These are phyloP conservation scores for Cucurbita ficifolia DNA, from an alignment of 306 rosid species.

Conservation along the genomic window DNA sequence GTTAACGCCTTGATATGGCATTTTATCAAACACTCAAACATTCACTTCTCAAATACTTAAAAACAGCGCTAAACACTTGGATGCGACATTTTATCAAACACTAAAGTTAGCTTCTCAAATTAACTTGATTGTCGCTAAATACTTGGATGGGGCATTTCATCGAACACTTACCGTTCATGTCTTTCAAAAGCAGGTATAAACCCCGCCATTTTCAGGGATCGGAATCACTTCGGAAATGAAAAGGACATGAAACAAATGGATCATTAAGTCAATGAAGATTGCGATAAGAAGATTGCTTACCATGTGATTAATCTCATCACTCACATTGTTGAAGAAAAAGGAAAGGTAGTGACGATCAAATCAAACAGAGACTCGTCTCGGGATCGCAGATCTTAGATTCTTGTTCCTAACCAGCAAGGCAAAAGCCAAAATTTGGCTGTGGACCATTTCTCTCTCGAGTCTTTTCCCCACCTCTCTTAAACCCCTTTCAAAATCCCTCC, in stretches of 20 bases:
- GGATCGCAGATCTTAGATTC: background rate
- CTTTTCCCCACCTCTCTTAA: background rate
- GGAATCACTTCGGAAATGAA: background rate
- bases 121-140: background rate
- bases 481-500: background rate
- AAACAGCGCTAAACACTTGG: background rate
- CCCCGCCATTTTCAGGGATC: background rate
- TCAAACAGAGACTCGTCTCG: background rate
- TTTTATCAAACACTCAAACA: background rate
- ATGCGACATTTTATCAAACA: slow-evolving; percentile 6
- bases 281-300: slow-evolving; percentile 1
- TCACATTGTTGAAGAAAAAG: background rate
- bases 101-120: background rate
- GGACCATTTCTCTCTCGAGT: background rate
- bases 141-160: background rate
- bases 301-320: slow-evolving; percentile 2
- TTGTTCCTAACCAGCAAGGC: background rate
- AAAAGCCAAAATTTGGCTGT: background rate
- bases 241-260: background rate
- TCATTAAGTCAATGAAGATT: background rate
- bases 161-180: background rate
- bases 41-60: background rate
- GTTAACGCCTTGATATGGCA: background rate
- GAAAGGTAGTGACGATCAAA: background rate
- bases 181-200: background rate